phyloP scores from a whole-genome alignment of 2,329 filamentous ascomycete species.

The Beauveria bassiana region DNA sequence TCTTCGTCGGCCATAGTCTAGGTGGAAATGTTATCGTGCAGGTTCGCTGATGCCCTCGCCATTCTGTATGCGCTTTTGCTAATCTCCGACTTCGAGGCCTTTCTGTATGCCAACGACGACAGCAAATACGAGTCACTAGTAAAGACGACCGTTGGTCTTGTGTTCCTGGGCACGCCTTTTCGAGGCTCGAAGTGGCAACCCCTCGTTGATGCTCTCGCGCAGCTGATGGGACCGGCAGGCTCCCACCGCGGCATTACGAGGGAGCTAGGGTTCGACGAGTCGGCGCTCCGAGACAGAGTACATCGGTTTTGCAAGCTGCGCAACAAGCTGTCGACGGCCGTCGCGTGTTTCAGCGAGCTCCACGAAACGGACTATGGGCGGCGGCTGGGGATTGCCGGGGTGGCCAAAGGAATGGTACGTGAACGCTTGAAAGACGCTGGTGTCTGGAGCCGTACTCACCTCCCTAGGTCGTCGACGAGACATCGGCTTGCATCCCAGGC shows the following conservation, averaged over 20 bases:
- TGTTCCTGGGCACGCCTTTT: constrained; percentile 16
- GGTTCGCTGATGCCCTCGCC: neutral
- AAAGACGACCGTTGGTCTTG: constrained; percentile 10
- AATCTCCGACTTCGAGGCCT: constrained; percentile 3
- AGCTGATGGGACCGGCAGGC: constrained; percentile 11
- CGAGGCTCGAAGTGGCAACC: constrained; percentile 12
- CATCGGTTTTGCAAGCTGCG: constrained; percentile 13
- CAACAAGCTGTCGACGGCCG: neutral
- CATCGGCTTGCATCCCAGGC: constrained; percentile 10
- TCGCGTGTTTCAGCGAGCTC: neutral
- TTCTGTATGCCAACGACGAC: constrained; percentile 14
- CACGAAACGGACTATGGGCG: neutral
- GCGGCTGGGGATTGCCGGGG: neutral
- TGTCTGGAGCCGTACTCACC: neutral
- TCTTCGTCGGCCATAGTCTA: constrained; percentile 18
- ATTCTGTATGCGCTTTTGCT: neutral
- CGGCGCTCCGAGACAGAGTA: constrained; percentile 13
- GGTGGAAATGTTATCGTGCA: constrained; percentile 16
- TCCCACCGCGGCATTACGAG: constrained; percentile 15
- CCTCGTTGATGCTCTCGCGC: constrained; percentile 4
- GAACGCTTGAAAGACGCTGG: neutral
- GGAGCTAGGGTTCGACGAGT: constrained; percentile 13
- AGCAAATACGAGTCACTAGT: constrained; percentile 11
- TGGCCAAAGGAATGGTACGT: neutral
- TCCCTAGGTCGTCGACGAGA: constrained; percentile 8